phyloP scores from a whole-genome alignment of 768 basidiomycete genomes.

The Exsudoporus frostii region DNA sequence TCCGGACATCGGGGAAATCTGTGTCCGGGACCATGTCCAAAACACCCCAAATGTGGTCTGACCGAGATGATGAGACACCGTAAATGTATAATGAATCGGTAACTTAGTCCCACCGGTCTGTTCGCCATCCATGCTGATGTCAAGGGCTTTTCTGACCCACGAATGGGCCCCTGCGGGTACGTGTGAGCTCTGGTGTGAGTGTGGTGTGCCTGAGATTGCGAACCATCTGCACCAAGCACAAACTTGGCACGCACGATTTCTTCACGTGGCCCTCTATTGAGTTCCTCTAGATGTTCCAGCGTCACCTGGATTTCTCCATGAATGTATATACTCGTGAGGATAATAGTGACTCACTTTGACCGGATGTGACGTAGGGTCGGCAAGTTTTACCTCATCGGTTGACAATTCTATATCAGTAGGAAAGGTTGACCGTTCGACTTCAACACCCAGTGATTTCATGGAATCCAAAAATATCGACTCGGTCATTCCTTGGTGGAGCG shows the following conservation, averaged over 20 bases:
- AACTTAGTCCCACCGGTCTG: no score
- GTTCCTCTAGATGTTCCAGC: constrained; percentile 15
- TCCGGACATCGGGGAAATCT: constrained; percentile 54
- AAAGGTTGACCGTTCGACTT: constrained; percentile 33
- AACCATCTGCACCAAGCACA: constrained; percentile 75
- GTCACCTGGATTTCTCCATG: constrained; percentile 17
- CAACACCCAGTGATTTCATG: constrained; percentile 26
- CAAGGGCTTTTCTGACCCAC: constrained; percentile 69
- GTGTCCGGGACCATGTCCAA: constrained; percentile 46
- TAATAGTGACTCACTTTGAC: constrained; percentile 14
- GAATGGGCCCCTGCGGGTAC: constrained; percentile 64
- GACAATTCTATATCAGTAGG: constrained; percentile 32
- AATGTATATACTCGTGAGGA: not conserved
- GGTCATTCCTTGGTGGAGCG: constrained; percentile 34
- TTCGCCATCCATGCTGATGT: constrained; percentile 75
- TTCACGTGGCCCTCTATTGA: constrained; percentile 35
- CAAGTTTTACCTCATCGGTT: constrained; percentile 17
- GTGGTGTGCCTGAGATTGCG: constrained; percentile 5
- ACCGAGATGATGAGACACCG: not conserved
- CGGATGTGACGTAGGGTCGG: constrained; percentile 21
- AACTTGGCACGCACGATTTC: constrained; percentile 71
- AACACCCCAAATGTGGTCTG: constrained; percentile 44
- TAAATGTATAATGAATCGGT: no score
- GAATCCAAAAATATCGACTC: constrained; percentile 36
- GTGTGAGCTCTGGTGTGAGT: not conserved